A percentile compares a stretch with the other conserved stretches of the same genome.
Evolutionary conservation across 768 basidiomycete species (phyloP).

Genomic region (Daedaleopsis sinensis): DNA sequence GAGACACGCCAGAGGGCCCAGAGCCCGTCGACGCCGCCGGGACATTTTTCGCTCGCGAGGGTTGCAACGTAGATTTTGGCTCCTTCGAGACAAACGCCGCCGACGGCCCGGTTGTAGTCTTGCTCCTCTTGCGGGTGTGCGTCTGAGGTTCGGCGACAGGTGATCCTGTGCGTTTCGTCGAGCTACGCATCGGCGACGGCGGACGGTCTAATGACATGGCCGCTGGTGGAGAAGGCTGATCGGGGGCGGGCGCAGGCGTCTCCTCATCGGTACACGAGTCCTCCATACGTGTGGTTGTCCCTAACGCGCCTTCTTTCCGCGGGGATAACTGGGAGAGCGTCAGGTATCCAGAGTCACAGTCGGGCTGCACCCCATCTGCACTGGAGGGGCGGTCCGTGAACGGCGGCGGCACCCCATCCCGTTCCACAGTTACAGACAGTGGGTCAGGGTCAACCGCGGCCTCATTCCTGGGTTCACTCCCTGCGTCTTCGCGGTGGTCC

Average conservation of each 20-base stretch:
- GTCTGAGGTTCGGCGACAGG: conserved; percentile 21
- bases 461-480: neutral
- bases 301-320: conserved; percentile 23
- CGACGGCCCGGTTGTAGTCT: conserved; percentile 22
- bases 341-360: conserved; percentile 24
- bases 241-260: conserved; percentile 9
- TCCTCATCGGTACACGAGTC: neutral
- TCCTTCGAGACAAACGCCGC: conserved; percentile 13
- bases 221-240: conserved; percentile 4
- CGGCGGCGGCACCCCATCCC: neutral
- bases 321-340: conserved; percentile 59
- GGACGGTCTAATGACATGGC: conserved; percentile 17
- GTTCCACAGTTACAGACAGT: neutral
- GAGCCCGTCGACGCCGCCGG: conserved; percentile 13
- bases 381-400: neutral
- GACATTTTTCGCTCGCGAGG: conserved; percentile 23
- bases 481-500: conserved; percentile 2
- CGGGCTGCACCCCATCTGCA: neutral
- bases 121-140: conserved; percentile 36
- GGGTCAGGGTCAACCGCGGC: conserved; percentile 1
- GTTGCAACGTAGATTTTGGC: conserved; percentile 15
- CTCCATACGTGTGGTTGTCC: neutral
- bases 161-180: conserved; percentile 51
- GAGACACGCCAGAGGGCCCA: conserved; percentile 1
- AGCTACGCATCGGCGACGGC: conserved; percentile 44